Percentiles rank a stretch among this genome's conserved stretches.
These are phyloP conservation scores for Silene latifolia DNA, from an alignment of 148 eudicot genomes.

Conservation along the genomic window DNA sequence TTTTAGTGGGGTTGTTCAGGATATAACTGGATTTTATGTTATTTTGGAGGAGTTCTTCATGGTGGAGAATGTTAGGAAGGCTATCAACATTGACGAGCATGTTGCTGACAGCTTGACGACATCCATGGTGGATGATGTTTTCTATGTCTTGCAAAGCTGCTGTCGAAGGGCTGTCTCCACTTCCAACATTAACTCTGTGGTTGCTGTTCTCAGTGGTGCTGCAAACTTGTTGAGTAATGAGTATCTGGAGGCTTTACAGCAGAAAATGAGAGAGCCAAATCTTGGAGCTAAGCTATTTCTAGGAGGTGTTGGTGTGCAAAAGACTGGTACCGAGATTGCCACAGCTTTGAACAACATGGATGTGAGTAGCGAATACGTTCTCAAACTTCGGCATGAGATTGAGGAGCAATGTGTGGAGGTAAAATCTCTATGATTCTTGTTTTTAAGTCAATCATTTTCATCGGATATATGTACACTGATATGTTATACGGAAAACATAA, in stretches of 20 bases:
- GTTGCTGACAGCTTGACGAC: slow-evolving; percentile 86
- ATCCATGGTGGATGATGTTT: slow-evolving; percentile 97
- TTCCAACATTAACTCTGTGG: slow-evolving; percentile 77
- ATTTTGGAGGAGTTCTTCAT: slow-evolving; percentile 89
- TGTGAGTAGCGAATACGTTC: slow-evolving; percentile 80
- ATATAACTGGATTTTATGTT: slow-evolving; percentile 83
- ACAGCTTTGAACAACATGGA: slow-evolving; percentile 89
- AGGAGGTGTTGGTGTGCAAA: slow-evolving; percentile 92
- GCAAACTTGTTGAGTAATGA: slow-evolving; percentile 80
- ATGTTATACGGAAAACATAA: not conserved
- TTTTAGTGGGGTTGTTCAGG: slow-evolving; percentile 79
- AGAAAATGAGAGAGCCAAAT: slow-evolving; percentile 86
- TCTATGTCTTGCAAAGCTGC: slow-evolving; percentile 91
- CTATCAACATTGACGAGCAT: slow-evolving; percentile 82
- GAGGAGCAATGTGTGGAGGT: slow-evolving; percentile 95
- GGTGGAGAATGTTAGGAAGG: slow-evolving; percentile 99
- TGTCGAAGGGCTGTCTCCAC: slow-evolving; percentile 87
- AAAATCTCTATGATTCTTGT: not conserved
- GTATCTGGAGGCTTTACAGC: slow-evolving; percentile 87
- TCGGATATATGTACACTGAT: not conserved
- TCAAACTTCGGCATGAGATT: slow-evolving; percentile 87
- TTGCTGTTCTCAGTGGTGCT: slow-evolving; percentile 70
- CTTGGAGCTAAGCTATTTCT: slow-evolving; percentile 84
- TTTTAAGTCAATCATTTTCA: not conserved
- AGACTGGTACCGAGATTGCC: slow-evolving; percentile 87